phyloP scores from a whole-genome alignment of 163 green algal genomes.

The Scenedesmus sp. region DNA sequence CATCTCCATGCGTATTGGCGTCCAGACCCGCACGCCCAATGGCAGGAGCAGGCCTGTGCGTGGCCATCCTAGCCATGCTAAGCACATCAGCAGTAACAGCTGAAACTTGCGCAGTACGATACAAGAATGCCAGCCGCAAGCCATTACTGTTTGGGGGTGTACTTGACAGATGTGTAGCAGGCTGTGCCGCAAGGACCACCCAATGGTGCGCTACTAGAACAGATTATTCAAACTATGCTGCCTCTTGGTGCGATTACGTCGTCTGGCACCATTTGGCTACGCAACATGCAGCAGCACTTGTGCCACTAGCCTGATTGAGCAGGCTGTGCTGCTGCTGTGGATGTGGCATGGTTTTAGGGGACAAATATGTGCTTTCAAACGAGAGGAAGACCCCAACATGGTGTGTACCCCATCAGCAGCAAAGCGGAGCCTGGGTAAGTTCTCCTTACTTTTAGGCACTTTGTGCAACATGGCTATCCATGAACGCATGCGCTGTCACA shows the following conservation, averaged over 20 bases:
- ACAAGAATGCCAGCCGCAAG: background rate
- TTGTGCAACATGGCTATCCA: background rate
- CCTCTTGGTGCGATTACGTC: too few species aligned
- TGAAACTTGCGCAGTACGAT: background rate
- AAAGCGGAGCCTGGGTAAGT: background rate
- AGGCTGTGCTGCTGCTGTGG: background rate
- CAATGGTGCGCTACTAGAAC: background rate
- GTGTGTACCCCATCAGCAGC: background rate
- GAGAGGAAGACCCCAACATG: background rate
- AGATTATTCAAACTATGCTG: too few species aligned
- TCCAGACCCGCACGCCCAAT: background rate
- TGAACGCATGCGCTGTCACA: background rate
- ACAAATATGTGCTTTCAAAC: background rate
- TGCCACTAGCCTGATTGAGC: background rate
- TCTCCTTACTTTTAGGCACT: background rate
- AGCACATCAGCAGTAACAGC: background rate
- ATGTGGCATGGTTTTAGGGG: background rate
- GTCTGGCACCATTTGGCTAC: too few species aligned
- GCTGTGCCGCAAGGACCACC: background rate
- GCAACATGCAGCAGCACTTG: background rate
- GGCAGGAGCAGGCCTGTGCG: background rate
- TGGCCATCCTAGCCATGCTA: background rate
- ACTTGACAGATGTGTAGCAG: constrained; percentile 4
- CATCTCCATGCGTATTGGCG: background rate
- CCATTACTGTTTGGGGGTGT: background rate